Evolutionary conservation across 2,329 filamentous ascomycete species (phyloP), one percentile per base, ranked within the genome.

Genomic region (Rhynchosporium graminicola): DNA sequence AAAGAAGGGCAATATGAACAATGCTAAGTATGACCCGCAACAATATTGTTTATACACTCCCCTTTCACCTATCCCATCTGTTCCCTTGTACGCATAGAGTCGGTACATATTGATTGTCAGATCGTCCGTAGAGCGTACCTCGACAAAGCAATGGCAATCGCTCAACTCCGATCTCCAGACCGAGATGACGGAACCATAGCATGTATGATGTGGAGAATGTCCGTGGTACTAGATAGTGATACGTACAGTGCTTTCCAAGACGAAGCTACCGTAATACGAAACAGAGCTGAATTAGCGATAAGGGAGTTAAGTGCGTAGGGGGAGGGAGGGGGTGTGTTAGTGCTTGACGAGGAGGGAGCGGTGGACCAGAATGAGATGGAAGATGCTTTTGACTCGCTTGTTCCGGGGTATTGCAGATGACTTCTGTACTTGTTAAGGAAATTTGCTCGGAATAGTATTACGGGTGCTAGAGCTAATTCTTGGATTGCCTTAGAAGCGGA

Each of bases 241-340:
- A 65, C 64, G 9, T 65, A 52, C 46, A 62, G 66, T 45, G 42
- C 36, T 28, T 67, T 48, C 38, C 26, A 40, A 28, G 48, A 59
- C 4, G 62, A 67, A 48, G 69, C 66, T 7, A 56, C 50, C 7
- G 51, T 52, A 7, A 13, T 69, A 29, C 36, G 65, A 3, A 60
- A 46, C 12, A 56, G 69, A 56, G 69, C 67, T 9, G 69, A 69
- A 36, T n/a, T 68, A 4, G 67, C 67, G 2, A 38, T 46, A 31
- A 45, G 59, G 28, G 46, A 52, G 15, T 45, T 69, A 28, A 58
- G 42, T 15, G 62, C 47, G 1, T 69, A 72, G 46, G 74, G 70
- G 7, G 73, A 76, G 68, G 74, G 74, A 0, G 73, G 71, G 1
- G 62, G 74, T 40, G 69, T 70, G 13, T 66, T 75, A 9, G 63